A percentile compares a stretch with the other conserved stretches of the same genome.
Conservation (phyloP, 1,284 basidiomycete species). For the Apiotrichum porosum region DNA sequence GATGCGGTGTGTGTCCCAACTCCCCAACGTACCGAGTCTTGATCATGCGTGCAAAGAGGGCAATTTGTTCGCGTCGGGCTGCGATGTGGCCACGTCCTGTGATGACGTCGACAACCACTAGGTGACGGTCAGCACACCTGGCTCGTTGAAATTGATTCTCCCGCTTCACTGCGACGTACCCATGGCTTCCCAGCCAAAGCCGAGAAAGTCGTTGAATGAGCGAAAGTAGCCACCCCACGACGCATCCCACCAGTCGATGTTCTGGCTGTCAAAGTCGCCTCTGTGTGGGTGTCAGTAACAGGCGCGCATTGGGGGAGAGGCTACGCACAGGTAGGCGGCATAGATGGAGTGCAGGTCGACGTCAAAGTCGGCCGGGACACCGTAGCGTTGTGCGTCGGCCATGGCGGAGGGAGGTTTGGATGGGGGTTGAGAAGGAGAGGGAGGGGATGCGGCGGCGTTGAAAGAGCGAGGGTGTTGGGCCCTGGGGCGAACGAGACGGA, state of each 20-base stretch:
- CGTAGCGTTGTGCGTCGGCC: slow-evolving; percentile 48
- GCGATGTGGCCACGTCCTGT: slow-evolving; percentile 74
- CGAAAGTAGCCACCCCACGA: slow-evolving; percentile 76
- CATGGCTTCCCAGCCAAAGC: slow-evolving; percentile 80
- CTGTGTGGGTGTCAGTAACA: slow-evolving; percentile 18
- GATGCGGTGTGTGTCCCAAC: not conserved
- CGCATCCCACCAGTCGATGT: slow-evolving; percentile 68
- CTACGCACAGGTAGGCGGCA: slow-evolving; percentile 64
- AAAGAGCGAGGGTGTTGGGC: not conserved
- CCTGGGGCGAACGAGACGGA: not conserved
- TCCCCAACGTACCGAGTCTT: slow-evolving; percentile 39
- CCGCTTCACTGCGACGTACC: slow-evolving; percentile 27
- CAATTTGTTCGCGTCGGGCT: slow-evolving; percentile 63
- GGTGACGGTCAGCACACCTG: not conserved
- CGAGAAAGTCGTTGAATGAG: slow-evolving; percentile 73
- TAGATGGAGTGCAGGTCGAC: slow-evolving; percentile 81
- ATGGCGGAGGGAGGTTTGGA: slow-evolving; percentile 12
- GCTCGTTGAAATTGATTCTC: too few relatives aligned
- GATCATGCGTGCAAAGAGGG: slow-evolving; percentile 48
- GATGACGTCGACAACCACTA: slow-evolving; percentile 63
- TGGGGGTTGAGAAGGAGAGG: not conserved
- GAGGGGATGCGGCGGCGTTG: not conserved
- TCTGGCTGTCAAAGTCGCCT: slow-evolving; percentile 69
- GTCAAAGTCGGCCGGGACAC: slow-evolving; percentile 73
- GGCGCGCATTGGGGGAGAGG: too few relatives aligned